Percentiles rank a stretch among this genome's conserved stretches.
phyloP scores from a whole-genome alignment of 1,284 basidiomycete species.

The Blastosporella zonata region DNA sequence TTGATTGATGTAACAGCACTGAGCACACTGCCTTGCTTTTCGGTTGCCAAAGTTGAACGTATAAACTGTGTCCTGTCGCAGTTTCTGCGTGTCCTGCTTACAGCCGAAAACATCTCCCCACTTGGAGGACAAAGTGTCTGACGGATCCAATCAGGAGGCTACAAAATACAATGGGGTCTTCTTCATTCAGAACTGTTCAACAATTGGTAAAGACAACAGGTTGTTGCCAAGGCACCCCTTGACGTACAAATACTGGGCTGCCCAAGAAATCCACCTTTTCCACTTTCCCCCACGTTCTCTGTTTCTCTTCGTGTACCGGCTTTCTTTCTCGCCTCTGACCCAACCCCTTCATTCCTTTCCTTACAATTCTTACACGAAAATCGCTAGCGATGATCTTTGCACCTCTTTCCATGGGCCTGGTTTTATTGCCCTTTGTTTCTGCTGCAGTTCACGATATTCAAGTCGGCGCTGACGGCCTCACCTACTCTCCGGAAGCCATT shows the following conservation, averaged over 20 bases:
- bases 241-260: constrained; percentile 17
- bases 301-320: constrained; percentile 17
- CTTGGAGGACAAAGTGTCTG: no score
- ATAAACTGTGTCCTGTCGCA: no score
- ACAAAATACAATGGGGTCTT: no score
- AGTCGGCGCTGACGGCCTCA: constrained; percentile 46
- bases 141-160: constrained; percentile 9
- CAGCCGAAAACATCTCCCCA: no score
- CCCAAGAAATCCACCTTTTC: constrained; percentile 13
- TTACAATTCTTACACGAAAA: constrained; percentile 18
- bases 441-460: constrained; percentile 48
- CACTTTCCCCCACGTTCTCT: constrained; percentile 20
- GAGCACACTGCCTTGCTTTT: neutral
- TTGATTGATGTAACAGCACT: no score
- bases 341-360: constrained; percentile 21
- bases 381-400: constrained; percentile 46
- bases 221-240: constrained; percentile 13
- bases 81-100: no score
- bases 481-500: constrained; percentile 49
- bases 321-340: constrained; percentile 19
- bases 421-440: constrained; percentile 44
- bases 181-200: no score
- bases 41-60: no score
- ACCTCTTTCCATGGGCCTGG: constrained; percentile 41
- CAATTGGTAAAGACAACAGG: neutral